Conservation (phyloP, 208 protist genomes). For the Leishmania martiniquensis region DNA sequence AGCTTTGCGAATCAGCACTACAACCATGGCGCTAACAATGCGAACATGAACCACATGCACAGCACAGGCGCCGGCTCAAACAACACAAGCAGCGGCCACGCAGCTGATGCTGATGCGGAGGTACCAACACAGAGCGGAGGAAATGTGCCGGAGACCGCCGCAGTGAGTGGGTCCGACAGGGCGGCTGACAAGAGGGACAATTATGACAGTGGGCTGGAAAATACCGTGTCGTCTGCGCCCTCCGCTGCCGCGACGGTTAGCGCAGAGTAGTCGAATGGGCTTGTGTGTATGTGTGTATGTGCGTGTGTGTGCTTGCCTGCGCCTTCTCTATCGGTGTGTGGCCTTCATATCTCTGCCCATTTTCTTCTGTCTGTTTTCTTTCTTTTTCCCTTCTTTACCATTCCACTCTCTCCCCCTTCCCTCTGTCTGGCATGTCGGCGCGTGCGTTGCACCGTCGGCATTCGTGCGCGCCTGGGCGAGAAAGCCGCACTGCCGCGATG, state of each 20-base stretch:
- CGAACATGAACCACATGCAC: constrained; percentile 24
- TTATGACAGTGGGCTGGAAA: neutral
- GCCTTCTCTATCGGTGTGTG: too few relatives aligned
- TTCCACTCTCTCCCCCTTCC: neutral
- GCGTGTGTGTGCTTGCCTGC: neutral
- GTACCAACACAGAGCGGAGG: neutral
- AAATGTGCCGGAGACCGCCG: constrained; percentile 4
- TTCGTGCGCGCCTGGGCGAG: neutral
- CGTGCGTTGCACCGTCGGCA: neutral
- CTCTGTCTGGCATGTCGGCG: neutral
- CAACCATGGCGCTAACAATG: constrained; percentile 14
- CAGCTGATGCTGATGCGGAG: constrained; percentile 3
- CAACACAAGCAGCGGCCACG: constrained; percentile 10
- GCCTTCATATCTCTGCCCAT: too few relatives aligned
- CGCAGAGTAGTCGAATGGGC: neutral
- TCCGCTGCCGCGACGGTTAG: neutral
- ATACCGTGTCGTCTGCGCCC: neutral
- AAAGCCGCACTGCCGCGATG: neutral
- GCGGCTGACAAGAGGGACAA: neutral
- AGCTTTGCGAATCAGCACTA: constrained; percentile 50
- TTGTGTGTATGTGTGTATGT: neutral
- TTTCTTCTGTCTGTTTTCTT: neutral
- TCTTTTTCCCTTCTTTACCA: neutral
- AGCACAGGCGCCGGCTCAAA: neutral
- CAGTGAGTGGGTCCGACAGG: neutral